Evolutionary conservation across 129 eudicot species (phyloP), one percentile per base, ranked within the genome.

Genomic region (Chrysanthemum makinoi): DNA sequence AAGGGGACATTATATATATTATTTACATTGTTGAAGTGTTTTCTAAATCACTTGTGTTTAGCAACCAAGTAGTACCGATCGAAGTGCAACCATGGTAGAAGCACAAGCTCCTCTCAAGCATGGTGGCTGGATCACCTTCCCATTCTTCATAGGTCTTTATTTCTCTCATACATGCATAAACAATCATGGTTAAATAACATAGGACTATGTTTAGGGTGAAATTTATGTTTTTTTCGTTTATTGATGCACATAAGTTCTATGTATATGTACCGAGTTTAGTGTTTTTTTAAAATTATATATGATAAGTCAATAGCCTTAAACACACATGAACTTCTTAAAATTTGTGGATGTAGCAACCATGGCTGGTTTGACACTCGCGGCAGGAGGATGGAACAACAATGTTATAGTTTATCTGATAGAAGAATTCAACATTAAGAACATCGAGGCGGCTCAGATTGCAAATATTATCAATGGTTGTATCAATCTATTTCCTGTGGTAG

Each of bases 401-500:
- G 60, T 83, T 28, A 64, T 70, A 4, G 80, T 83, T 54, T 83
- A 72, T 54, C 75, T 83, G 1, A 83, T 80, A 8, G 62, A 51
- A 8, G 80, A 75, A 16, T 80, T 80, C 56, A 77, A 77, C 49
- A 28, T 83, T n/a, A 83, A 77, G 55, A 80, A 61, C 74, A 77
- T 80, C 13, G 62, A 70, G 3, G 88, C 88, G 3, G 77, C 88
- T 35, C 84, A 80, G 30, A 69, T 83, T 48, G 55, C 66, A 64
- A 80, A 74, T 55, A 72, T 80, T 62, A 48, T 80, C 68, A 65
- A 62, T 12, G 84, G 88, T 5, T 83, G 67, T 58, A 63, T 15
- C 33, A 19, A 11, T 17, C 54, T 80, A 24, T 76, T 83, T 33
- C 87, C 84, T 0, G 20, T 83, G 1, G 61, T 78, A 15, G 87